Conservation (phyloP, 306 rosid genomes). For the Glycine soja region DNA sequence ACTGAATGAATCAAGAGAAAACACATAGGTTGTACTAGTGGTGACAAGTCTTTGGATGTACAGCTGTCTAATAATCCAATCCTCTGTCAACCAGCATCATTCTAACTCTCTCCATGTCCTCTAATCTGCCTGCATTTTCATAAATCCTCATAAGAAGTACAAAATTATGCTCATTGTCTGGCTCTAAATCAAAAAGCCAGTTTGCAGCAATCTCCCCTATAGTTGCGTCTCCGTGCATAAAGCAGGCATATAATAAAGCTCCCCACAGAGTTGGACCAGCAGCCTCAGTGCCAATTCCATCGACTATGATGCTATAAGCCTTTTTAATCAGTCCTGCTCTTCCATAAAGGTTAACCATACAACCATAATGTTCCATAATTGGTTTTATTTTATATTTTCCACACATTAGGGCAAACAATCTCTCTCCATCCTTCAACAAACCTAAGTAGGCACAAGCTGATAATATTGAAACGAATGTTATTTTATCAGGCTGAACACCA, state of each 20-base stretch:
- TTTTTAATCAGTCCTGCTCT: constrained; percentile 78
- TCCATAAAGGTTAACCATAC: constrained; percentile 90
- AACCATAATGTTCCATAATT: constrained; percentile 83
- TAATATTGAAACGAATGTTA: constrained; percentile 79
- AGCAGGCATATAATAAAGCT: constrained; percentile 81
- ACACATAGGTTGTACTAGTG: background rate
- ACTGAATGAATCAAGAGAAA: constrained; percentile 11
- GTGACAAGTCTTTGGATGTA: background rate
- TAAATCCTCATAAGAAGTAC: constrained; percentile 78
- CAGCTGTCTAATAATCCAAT: constrained; percentile 58
- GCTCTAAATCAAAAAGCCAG: constrained; percentile 84
- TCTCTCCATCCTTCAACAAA: constrained; percentile 73
- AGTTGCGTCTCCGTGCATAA: constrained; percentile 63
- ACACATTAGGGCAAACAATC: constrained; percentile 66
- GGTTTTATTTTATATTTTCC: constrained; percentile 75
- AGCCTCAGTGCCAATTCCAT: constrained; percentile 64
- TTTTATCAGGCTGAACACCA: constrained; percentile 62
- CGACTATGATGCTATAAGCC: constrained; percentile 65
- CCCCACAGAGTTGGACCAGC: constrained; percentile 95
- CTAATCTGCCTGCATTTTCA: constrained; percentile 65
- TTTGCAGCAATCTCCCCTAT: constrained; percentile 83
- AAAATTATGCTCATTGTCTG: constrained; percentile 83
- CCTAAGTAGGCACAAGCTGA: constrained; percentile 80
- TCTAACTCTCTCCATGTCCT: constrained; percentile 71
- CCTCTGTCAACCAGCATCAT: constrained; percentile 75